These are phyloP conservation scores for Apiospora marii DNA, from an alignment of 2,329 filamentous ascomycete species.

Conservation along the genomic window DNA sequence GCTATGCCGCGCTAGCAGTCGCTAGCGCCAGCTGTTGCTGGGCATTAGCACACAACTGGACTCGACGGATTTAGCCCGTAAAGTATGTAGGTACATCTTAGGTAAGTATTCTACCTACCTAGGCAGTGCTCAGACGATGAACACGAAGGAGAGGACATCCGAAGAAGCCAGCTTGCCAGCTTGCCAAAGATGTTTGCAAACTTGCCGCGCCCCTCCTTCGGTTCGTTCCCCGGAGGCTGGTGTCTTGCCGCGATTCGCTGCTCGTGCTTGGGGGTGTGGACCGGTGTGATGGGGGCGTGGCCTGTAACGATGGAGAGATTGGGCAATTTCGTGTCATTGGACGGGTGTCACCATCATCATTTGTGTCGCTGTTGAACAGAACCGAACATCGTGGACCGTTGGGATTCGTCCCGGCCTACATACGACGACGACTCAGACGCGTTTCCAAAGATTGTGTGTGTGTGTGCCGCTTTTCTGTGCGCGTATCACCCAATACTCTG, in stretches of 20 bases:
- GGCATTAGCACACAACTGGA: not conserved
- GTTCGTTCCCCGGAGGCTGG: not conserved
- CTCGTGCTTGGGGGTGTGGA: not conserved
- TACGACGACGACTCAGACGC: not conserved
- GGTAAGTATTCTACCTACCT: not conserved
- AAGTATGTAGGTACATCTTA: not conserved
- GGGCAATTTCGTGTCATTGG: conserved; percentile 20
- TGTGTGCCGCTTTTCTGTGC: not conserved
- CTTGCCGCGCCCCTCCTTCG: not conserved
- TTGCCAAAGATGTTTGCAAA: not conserved
- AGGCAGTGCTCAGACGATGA: not conserved
- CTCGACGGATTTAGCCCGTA: not conserved
- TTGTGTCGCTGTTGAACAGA: conserved; percentile 11
- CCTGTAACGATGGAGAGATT: conserved; percentile 19
- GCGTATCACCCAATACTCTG: conserved; percentile 2
- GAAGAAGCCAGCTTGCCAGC: not conserved
- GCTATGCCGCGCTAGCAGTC: conserved; percentile 6
- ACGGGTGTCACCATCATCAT: conserved; percentile 7
- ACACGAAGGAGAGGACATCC: not conserved
- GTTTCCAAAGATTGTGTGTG: not conserved
- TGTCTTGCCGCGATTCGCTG: conserved; percentile 15
- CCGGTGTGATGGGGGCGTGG: conserved; percentile 22
- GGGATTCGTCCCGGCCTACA: not conserved
- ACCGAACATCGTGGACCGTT: not conserved
- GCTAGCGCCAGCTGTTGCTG: not conserved